Evolutionary conservation across 2,329 filamentous ascomycete species (phyloP), one percentile per base, ranked within the genome.

Genomic region (Pestalotiopsis sp.): DNA sequence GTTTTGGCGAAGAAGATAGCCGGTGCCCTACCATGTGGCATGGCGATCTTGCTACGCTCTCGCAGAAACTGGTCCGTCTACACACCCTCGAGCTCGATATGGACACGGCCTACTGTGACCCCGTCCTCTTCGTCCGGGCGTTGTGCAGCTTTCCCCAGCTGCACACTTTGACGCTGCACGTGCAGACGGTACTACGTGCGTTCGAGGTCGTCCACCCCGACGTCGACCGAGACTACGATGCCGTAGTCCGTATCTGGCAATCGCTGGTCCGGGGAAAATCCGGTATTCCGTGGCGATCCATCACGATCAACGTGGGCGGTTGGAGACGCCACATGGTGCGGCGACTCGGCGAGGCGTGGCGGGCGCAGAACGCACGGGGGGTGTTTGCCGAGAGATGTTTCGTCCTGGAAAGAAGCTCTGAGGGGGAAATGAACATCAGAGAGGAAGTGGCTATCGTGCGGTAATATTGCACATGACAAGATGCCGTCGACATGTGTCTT

Each of bases 381-480:
- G 73, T 85, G 1, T 85, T 79, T 70, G 84, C 84, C 0, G 84
- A 86, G 75, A 75, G 84, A 45, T 85, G 83, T 69, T 86, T 86
- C 65, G 77, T 84, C 9, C 70, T 84, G 31, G 78, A 83, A 69
- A 73, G 73, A 64, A 65, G 65, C 4, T 27, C 67, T 4, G 61
- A 57, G 9, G 73, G 68, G 14, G 68, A 66, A n/a, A 65, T 75
- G 66, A 41, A 58, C 27, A 62, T 78, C 27, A 60, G 73, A 41
- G 77, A 78, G 69, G 73, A 76, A 69, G 70, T 70, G 49, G 65
- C 70, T 31, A 60, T 70, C 14, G 73, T 74, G 66, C 49, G 59
- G 1, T 68, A 25, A 68, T 13, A n/a, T 12, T 27, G 41, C 45
- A 36, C 56, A 9, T 23, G 20, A 31, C 27, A 31, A 31, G 6